Evolutionary conservation across 352 stramenopile genomes (phyloP).

Genomic region (Pythium biforme): DNA sequence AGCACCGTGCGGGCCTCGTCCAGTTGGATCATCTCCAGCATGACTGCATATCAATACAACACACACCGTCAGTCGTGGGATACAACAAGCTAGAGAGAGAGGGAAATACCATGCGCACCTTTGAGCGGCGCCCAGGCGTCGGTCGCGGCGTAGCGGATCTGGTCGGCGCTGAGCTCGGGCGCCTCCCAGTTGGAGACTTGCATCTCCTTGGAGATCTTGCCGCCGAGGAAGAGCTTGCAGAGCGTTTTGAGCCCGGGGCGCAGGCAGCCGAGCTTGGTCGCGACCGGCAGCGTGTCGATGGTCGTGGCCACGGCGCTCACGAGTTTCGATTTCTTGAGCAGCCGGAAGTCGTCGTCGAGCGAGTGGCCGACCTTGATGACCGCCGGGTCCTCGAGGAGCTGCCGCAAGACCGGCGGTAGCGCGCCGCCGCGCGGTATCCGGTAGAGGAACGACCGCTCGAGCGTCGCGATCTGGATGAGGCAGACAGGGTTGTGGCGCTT

Average conservation of each 20-base stretch:
- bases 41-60: slow-evolving; percentile 45
- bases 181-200: slow-evolving; percentile 86
- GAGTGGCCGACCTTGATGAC: slow-evolving; percentile 82
- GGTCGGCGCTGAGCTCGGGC: slow-evolving; percentile 50
- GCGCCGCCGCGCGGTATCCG: slow-evolving; percentile 49
- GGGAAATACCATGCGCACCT: slow-evolving; percentile 34
- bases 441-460: slow-evolving; percentile 76
- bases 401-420: slow-evolving; percentile 54
- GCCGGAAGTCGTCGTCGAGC: slow-evolving; percentile 71
- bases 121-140: slow-evolving; percentile 74
- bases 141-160: slow-evolving; percentile 80
- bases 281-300: slow-evolving; percentile 77
- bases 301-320: slow-evolving; percentile 65
- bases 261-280: slow-evolving; percentile 72
- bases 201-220: slow-evolving; percentile 80
- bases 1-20: slow-evolving; percentile 53
- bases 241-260: slow-evolving; percentile 72
- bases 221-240: slow-evolving; percentile 68
- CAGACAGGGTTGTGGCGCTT: slow-evolving; percentile 66
- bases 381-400: slow-evolving; percentile 50
- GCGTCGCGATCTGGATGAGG: slow-evolving; percentile 74
- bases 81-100: background rate
- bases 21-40: slow-evolving; percentile 74
- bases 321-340: slow-evolving; percentile 54
- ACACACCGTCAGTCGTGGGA: background rate